phyloP scores from a whole-genome alignment of 129 eudicot genomes.

The Saposhnikovia divaricata region DNA sequence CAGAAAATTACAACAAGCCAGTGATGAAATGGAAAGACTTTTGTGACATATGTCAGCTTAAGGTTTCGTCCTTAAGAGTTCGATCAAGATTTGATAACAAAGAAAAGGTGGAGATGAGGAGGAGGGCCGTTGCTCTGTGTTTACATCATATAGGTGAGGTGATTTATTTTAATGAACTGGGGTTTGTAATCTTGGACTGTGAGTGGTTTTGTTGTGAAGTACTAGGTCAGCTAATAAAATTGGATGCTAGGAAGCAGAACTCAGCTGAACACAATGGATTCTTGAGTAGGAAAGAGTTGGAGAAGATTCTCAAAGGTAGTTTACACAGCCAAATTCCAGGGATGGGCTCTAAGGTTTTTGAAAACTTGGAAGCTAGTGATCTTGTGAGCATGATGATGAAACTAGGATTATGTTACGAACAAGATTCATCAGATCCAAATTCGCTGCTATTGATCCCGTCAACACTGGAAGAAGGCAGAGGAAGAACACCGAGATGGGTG shows the following conservation, averaged over 20 bases:
- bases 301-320: constrained; percentile 63
- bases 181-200: constrained; percentile 62
- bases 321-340: constrained; percentile 69
- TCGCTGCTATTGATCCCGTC: constrained; percentile 68
- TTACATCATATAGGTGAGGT: constrained; percentile 89
- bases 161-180: constrained; percentile 75
- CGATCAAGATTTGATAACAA: constrained; percentile 51
- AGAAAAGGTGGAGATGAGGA: constrained; percentile 65
- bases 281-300: constrained; percentile 57
- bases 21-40: constrained; percentile 81
- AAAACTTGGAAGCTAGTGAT: constrained; percentile 67
- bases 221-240: constrained; percentile 42
- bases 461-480: constrained; percentile 68
- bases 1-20: constrained; percentile 56
- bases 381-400: constrained; percentile 85
- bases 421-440: constrained; percentile 61
- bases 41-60: constrained; percentile 64
- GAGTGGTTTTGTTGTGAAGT: constrained; percentile 93
- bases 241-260: constrained; percentile 36
- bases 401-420: constrained; percentile 70
- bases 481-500: constrained; percentile 68
- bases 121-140: constrained; percentile 62
- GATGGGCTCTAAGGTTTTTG: constrained; percentile 60
- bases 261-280: constrained; percentile 46
- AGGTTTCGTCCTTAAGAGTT: constrained; percentile 55